Evolutionary conservation across 2,329 filamentous ascomycete genomes (phyloP), one percentile per base, ranked within the genome.

Genomic region (Xylaria sp.): DNA sequence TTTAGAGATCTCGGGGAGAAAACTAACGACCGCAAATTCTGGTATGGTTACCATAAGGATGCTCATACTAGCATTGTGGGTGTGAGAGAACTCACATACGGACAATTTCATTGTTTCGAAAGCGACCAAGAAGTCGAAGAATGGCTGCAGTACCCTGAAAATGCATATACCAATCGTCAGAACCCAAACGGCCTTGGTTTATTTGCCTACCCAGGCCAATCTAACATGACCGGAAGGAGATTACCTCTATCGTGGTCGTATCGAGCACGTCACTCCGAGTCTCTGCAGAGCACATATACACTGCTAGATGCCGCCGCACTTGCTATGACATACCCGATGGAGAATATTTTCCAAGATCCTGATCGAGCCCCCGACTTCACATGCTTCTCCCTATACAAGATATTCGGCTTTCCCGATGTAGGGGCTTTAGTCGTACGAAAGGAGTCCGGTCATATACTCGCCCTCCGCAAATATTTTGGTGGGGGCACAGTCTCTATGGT

Each of bases 121-220:
- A 82, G 80, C 28, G 89, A 92, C 70, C 74, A 75, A 25, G 76
- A 80, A 37, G 79, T 84, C 3, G 78, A 82, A 23, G 65, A 69
- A n/a, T 83, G 80, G 80, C 72, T 83, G 31, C 61, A 72, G 46
- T 66, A 67, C 56, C 68, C 71, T 61, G 43, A 71, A 59, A 37
- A 70, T 56, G 47, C 63, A 68, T 67, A 53, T 37, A 61, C 66
- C 49, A 69, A 73, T 46, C 70, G 68, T 23, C 57, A 67, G n/a
- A 61, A 67, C 23, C 63, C 67, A 5, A 67, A 67, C n/a, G 69
- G 73, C 8, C 72, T 80, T 9, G 78, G 79, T 1, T 71, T 85
- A 2, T 87, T 91, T 66, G 87, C 87, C 19, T 91, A 87, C 71
- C 87, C 89, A 3, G 88, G 85, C 0, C 89, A 91, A 72, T 90